Percentiles rank a stretch among this genome's conserved stretches.
Evolutionary conservation across 805 yeast genomes (phyloP).

Genomic region (Lipomyces sp.): DNA sequence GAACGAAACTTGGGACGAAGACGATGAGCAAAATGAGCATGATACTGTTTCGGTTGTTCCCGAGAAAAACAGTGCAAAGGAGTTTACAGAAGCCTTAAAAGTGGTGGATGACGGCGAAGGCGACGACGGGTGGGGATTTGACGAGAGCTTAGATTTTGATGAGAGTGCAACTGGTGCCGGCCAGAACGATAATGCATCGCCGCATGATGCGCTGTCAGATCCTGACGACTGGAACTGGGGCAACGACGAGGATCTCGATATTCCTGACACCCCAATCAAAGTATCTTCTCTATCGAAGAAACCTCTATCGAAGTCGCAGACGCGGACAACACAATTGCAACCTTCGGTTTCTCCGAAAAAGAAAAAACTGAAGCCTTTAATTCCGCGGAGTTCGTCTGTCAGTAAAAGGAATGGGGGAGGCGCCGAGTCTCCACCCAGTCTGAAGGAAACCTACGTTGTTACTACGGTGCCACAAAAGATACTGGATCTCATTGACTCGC

Average conservation of each 20-base stretch:
- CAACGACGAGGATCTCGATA: slow-evolving; percentile 14
- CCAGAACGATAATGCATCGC: not conserved
- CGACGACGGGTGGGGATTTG: slow-evolving; percentile 27
- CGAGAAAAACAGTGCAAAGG: not conserved
- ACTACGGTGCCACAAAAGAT: slow-evolving; percentile 20
- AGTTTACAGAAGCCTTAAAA: too few relatives aligned
- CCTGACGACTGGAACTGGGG: slow-evolving; percentile 30
- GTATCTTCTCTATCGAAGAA: too few relatives aligned
- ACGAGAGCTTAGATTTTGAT: slow-evolving; percentile 21
- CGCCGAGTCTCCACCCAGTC: not conserved
- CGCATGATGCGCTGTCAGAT: not conserved
- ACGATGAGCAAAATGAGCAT: not conserved
- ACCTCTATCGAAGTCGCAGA: not conserved
- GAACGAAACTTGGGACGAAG: not conserved
- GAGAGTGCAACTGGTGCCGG: not conserved
- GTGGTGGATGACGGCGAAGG: slow-evolving; percentile 6
- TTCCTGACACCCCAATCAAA: too few relatives aligned
- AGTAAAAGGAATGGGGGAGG: not conserved
- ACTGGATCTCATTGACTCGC: slow-evolving; percentile 8
- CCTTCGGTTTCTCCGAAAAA: not conserved
- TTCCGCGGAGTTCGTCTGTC: not conserved
- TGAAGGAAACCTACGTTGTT: slow-evolving; percentile 26
- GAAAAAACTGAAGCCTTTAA: slow-evolving; percentile 3
- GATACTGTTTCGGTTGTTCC: not conserved
- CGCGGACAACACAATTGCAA: too few relatives aligned